These are phyloP conservation scores for Pelargonium australe DNA, from an alignment of 441 rosid genomes.

Conservation along the genomic window DNA sequence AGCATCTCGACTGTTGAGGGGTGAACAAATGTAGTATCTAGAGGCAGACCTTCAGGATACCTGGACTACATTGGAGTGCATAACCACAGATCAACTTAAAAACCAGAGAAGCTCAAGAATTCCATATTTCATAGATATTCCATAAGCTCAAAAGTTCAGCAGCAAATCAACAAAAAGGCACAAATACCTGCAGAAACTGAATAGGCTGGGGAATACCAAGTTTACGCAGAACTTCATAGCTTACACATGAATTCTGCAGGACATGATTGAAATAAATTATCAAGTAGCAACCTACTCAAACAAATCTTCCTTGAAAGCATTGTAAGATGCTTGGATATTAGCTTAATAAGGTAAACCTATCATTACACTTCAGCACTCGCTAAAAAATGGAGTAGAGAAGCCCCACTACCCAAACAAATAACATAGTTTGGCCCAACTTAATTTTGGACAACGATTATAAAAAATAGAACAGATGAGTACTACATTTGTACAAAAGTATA, in stretches of 20 bases:
- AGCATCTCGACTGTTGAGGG: conserved; percentile 86
- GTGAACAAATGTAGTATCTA: conserved; percentile 70
- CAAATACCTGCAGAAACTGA: conserved; percentile 82
- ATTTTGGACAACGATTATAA: no score
- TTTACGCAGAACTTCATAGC: conserved; percentile 69
- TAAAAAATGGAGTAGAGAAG: not conserved
- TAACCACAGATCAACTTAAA: conserved; percentile 33
- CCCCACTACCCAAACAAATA: no score
- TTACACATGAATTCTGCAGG: conserved; percentile 74
- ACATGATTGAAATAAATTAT: conserved; percentile 19
- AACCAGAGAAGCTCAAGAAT: conserved; percentile 18
- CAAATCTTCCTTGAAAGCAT: not conserved
- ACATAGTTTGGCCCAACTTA: no score
- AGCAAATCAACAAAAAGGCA: conserved; percentile 13
- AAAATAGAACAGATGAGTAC: not conserved
- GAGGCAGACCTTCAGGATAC: conserved; percentile 80
- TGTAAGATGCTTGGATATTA: not conserved
- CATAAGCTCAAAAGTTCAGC: conserved; percentile 9
- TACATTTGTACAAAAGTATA: conserved; percentile 2
- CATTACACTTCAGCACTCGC: not conserved
- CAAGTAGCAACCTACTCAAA: not conserved
- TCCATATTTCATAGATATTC: conserved; percentile 14
- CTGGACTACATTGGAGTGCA: conserved; percentile 71
- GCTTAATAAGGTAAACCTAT: no score
- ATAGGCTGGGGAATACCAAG: conserved; percentile 89